Evolutionary conservation across 2,329 filamentous ascomycete species (phyloP).

Genomic region (Cadophora luteo-olivacea): DNA sequence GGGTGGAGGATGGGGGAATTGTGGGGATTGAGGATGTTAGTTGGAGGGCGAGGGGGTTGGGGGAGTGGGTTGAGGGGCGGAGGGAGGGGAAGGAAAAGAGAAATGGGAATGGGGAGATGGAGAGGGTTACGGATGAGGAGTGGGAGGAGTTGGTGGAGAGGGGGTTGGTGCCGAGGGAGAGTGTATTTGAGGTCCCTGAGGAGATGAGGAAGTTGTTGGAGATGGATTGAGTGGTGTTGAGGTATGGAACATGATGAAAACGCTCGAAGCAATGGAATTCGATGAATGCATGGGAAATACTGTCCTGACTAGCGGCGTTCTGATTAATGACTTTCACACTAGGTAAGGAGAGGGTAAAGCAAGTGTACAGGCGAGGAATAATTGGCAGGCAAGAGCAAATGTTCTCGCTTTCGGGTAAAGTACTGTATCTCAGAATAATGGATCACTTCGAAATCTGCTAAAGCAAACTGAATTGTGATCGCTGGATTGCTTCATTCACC

Average conservation of each 20-base stretch:
- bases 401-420: too few species aligned
- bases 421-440: too few species aligned
- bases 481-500: too few species aligned
- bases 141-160: conserved; percentile 45
- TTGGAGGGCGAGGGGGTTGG: conserved; percentile 60
- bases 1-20: conserved; percentile 51
- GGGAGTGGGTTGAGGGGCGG: conserved; percentile 46
- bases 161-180: conserved; percentile 54
- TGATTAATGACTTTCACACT: too few species aligned
- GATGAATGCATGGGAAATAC: too few species aligned
- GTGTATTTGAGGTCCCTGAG: conserved; percentile 50
- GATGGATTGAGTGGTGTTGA: conserved; percentile 41
- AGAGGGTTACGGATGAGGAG: conserved; percentile 43
- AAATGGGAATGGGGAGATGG: conserved; percentile 47
- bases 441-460: too few species aligned
- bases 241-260: neutral
- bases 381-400: too few species aligned
- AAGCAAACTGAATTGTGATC: too few species aligned
- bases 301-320: too few species aligned
- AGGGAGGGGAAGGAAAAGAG: conserved; percentile 59
- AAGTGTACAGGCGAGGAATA: too few species aligned
- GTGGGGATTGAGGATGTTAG: conserved; percentile 57
- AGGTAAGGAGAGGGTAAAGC: too few species aligned
- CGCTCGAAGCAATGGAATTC: too few species aligned
- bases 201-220: conserved; percentile 45